Conservation (phyloP, 768 basidiomycete species). For the Lactifluus volemus region DNA sequence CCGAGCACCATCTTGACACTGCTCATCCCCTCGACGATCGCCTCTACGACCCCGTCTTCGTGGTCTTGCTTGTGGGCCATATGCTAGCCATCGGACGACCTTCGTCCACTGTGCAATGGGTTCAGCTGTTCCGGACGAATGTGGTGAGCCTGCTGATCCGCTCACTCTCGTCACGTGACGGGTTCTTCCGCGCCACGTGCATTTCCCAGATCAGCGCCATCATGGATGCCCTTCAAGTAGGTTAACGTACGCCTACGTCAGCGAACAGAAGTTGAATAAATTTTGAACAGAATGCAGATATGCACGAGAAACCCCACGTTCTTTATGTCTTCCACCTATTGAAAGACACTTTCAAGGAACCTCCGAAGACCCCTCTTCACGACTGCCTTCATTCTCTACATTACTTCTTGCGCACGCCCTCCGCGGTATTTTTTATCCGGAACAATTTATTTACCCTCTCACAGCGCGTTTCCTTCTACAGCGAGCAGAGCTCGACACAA, state of each 20-base stretch:
- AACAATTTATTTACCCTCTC: conserved; percentile 80
- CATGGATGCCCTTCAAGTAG: conserved; percentile 54
- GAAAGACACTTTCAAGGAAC: conserved; percentile 45
- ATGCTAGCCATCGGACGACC: conserved; percentile 54
- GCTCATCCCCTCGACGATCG: conserved; percentile 28
- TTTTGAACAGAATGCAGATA: conserved; percentile 44
- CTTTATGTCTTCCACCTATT: conserved; percentile 58
- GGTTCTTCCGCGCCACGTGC: conserved; percentile 49
- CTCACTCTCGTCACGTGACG: conserved; percentile 59
- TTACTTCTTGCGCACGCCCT: conserved; percentile 79
- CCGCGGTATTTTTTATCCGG: conserved; percentile 76
- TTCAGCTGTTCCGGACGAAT: conserved; percentile 78
- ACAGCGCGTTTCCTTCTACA: conserved; percentile 86
- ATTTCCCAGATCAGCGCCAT: conserved; percentile 53
- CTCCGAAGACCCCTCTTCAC: conserved; percentile 35
- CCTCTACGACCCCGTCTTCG: conserved; percentile 76
- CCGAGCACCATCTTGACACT: conserved; percentile 22
- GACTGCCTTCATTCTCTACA: conserved; percentile 70
- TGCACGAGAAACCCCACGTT: conserved; percentile 74
- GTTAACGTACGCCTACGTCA: conserved; percentile 19
- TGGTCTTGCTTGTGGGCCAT: conserved; percentile 57
- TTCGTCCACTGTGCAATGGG: conserved; percentile 64
- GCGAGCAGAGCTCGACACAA: conserved; percentile 68
- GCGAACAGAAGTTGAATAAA: neutral
- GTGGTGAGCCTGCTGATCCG: conserved; percentile 65